Evolutionary conservation across 2,329 filamentous ascomycete genomes (phyloP), one percentile per base, ranked within the genome.

Genomic region (Ascosphaera pollenicola): DNA sequence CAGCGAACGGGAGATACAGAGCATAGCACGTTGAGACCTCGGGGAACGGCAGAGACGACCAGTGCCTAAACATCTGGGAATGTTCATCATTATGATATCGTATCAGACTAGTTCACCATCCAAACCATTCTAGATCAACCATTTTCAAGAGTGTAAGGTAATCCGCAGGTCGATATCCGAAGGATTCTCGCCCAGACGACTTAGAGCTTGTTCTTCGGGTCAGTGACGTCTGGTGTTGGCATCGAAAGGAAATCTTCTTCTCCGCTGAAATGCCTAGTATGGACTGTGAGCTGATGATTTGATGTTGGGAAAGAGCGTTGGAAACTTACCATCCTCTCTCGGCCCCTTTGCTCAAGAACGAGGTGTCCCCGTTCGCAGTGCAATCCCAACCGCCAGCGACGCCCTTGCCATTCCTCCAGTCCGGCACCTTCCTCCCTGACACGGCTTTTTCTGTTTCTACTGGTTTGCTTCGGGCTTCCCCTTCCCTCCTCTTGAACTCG

Each of bases 241-340:
- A 43, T 46, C 16, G 46, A 44, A 49, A 62, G 55, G 44, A 64
- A 64, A 21, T 54, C 55, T 48, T 64, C 61, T 38, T 64, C 61
- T 1, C 61, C 61, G 44, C 55, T 55, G 41, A 64, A 64, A 44
- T 63, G 60, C 61, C 57, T 60, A 2, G 17, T n/a, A 28, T 3
- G 40, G 24, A 3, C 40, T 43, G 43, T 44, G 24, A 42, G 41
- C 41, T 39, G 36, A 34, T 31, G 34, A 31, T 31, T 43, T 40
- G 41, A 51, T 41, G 41, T 48, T 39, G 48, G 44, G 44, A 45
- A 45, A 35, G 36, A 36, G 30, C 48, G 43, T 34, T 47, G 44
- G 11, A 45, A 50, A 60, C 65, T 59, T 57, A 89, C 84, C 87
- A 95, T 53, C 84, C 84, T 61, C 85, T 68, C 58, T 95, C 87